Evolutionary conservation across 805 yeast species (phyloP).

Genomic region (Komagataella phaffii): DNA sequence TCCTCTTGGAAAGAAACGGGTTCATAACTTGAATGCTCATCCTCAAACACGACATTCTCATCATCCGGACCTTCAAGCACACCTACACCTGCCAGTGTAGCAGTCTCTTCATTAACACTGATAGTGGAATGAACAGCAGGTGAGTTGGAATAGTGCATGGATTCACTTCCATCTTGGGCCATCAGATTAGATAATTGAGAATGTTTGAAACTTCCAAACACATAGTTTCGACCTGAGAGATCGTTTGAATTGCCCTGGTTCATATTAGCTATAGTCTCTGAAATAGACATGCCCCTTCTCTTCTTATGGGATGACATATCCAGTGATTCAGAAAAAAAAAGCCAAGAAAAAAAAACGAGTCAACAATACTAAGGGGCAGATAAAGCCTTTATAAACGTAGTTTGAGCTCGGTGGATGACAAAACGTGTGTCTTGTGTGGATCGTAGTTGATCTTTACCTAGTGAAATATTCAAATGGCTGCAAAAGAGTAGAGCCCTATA

Average conservation of each 20-base stretch:
- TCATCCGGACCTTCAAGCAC: conserved; percentile 23
- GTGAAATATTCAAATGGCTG: neutral
- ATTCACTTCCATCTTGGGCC: neutral
- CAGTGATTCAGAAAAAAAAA: neutral
- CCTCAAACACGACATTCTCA: conserved; percentile 4
- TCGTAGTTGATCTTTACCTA: neutral
- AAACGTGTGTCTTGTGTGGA: neutral
- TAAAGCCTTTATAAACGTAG: neutral
- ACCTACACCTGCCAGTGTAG: conserved; percentile 42
- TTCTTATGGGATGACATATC: neutral
- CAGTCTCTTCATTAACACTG: conserved; percentile 43
- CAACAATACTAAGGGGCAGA: neutral
- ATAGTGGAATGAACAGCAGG: conserved; percentile 35
- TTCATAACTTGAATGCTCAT: neutral
- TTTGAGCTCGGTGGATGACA: neutral
- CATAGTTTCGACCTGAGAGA: conserved; percentile 22
- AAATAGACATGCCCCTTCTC: neutral
- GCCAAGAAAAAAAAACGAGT: neutral
- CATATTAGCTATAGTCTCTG: neutral
- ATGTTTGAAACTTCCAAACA: conserved; percentile 18
- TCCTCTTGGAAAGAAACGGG: neutral
- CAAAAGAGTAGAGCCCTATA: neutral
- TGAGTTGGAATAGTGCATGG: neutral
- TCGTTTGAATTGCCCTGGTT: neutral
- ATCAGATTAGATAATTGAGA: conserved; percentile 7